A percentile compares a stretch with the other conserved stretches of the same genome.
Evolutionary conservation across 2,329 filamentous ascomycete genomes (phyloP).

Genomic region (Chrysosporium queenslandicum): DNA sequence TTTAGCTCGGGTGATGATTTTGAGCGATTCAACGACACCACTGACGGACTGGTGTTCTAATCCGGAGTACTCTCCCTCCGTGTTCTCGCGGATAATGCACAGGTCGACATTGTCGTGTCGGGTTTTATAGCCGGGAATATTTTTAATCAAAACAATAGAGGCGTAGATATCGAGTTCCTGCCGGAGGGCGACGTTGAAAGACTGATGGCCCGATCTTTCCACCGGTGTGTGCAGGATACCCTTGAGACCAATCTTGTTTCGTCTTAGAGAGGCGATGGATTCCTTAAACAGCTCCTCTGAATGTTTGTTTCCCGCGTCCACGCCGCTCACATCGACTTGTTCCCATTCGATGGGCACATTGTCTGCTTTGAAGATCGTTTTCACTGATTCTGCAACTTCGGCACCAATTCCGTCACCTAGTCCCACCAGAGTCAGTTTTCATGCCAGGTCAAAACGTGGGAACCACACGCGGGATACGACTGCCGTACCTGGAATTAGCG

Average conservation of each 20-base stretch:
- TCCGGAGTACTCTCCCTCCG: slow-evolving; percentile 98
- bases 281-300: slow-evolving; percentile 93
- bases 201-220: slow-evolving; percentile 92
- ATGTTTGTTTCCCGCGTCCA: slow-evolving; percentile 74
- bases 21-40: slow-evolving; percentile 96
- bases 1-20: slow-evolving; percentile 99
- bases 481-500: slow-evolving; percentile 75
- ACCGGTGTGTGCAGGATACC: slow-evolving; percentile 97
- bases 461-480: slow-evolving; percentile 16
- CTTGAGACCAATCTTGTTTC: slow-evolving; percentile 98
- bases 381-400: slow-evolving; percentile 95
- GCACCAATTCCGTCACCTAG: slow-evolving; percentile 87
- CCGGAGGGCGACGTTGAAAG: slow-evolving; percentile 97
- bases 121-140: slow-evolving; percentile 96
- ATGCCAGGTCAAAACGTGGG: neutral
- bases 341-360: slow-evolving; percentile 99
- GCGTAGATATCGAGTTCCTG: slow-evolving; percentile 99
- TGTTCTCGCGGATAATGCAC: slow-evolving; percentile 99
- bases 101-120: slow-evolving; percentile 95
- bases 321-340: slow-evolving; percentile 88
- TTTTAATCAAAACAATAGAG: slow-evolving; percentile 96
- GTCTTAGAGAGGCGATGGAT: slow-evolving; percentile 86
- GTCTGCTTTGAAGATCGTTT: slow-evolving; percentile 99
- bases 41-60: slow-evolving; percentile 96
- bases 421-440: neutral